A percentile compares a stretch with the other conserved stretches of the same genome.
These are phyloP conservation scores for Spatholobus suberectus DNA, from an alignment of 306 rosid species.

Conservation along the genomic window DNA sequence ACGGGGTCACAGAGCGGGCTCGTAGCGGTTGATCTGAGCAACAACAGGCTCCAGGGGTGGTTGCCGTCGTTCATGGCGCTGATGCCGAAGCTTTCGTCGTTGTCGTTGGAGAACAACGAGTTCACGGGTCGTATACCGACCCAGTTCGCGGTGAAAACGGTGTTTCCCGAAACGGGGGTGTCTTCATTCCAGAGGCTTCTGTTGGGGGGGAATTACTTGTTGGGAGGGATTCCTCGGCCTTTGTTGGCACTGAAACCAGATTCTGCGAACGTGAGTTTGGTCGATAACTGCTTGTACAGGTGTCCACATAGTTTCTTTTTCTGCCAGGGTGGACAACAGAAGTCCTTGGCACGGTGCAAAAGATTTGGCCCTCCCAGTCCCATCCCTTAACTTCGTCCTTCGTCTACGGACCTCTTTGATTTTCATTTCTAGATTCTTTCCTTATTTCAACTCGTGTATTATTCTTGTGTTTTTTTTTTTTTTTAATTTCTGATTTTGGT, in stretches of 20 bases:
- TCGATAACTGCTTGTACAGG: conserved; percentile 71
- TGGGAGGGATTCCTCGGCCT: conserved; percentile 76
- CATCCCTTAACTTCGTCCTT: neutral
- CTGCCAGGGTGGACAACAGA: conserved; percentile 81
- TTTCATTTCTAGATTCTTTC: neutral
- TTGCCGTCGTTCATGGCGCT: conserved; percentile 66
- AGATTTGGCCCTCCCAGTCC: conserved; percentile 55
- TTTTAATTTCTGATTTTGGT: neutral
- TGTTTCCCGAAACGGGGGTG: conserved; percentile 52
- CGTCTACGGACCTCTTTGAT: no score
- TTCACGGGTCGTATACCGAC: conserved; percentile 75
- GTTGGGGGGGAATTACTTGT: conserved; percentile 73
- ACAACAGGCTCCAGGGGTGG: conserved; percentile 61
- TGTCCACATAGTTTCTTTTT: conserved; percentile 77
- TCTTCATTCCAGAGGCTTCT: conserved; percentile 68
- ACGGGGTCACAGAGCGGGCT: conserved; percentile 46
- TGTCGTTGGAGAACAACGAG: conserved; percentile 76
- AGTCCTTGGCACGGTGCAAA: conserved; percentile 52
- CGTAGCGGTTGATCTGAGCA: conserved; percentile 78
- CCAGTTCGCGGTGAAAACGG: conserved; percentile 72
- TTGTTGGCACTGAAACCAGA: conserved; percentile 59
- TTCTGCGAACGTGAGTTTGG: conserved; percentile 67
- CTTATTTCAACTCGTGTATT: neutral
- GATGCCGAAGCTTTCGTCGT: conserved; percentile 79
- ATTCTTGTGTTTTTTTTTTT: neutral